Evolutionary conservation across 331 rosid species (phyloP).

Genomic region (Quercus tomentella): DNA sequence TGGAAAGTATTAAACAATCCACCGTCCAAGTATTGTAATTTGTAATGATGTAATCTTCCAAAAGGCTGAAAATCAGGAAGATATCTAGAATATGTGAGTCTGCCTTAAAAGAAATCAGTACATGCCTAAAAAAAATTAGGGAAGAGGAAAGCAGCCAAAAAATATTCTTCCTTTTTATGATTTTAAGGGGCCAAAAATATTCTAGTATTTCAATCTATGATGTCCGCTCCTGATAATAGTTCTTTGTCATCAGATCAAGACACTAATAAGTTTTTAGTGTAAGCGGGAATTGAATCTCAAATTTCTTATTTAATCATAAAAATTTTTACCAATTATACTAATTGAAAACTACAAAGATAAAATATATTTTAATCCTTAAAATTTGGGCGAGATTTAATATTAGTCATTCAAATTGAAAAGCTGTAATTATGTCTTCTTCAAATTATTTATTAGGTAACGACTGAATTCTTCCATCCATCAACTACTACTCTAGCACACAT

Average conservation of each 20-base stretch:
- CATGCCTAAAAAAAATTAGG: background rate
- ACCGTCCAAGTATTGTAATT: background rate
- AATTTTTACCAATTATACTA: accelerated
- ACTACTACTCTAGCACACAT: too few relatives aligned
- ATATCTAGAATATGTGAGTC: background rate
- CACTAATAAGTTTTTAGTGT: too few relatives aligned
- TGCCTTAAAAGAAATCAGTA: background rate
- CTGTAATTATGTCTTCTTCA: too few relatives aligned
- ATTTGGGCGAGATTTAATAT: too few relatives aligned
- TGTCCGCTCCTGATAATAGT: accelerated
- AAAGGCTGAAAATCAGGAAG: background rate
- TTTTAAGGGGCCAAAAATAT: background rate
- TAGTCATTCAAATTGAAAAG: too few relatives aligned
- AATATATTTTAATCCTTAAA: too few relatives aligned
- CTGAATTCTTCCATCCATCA: too few relatives aligned
- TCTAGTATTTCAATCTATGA: accelerated
- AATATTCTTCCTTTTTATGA: background rate
- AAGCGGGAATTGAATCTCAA: accelerated
- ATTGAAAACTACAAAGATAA: accelerated
- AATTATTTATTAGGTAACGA: too few relatives aligned
- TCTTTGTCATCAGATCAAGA: too few relatives aligned
- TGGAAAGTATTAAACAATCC: background rate
- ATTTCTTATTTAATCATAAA: too few relatives aligned
- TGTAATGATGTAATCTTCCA: background rate
- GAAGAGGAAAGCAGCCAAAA: background rate